These are phyloP conservation scores for Macadamia integrifolia DNA, from an alignment of 164 flowering plant species.

Conservation along the genomic window DNA sequence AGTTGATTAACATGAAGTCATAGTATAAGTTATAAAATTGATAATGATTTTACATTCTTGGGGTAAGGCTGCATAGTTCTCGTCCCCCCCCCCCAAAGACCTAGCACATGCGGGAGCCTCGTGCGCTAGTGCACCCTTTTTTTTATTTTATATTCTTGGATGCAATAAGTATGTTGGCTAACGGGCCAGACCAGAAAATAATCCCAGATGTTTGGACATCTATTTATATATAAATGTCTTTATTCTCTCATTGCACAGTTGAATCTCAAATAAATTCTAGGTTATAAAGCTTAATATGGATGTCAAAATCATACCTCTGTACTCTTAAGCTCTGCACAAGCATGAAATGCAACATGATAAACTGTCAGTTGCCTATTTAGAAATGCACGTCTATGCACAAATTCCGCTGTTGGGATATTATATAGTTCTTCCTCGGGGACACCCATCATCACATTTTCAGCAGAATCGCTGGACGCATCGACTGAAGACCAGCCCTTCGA, in stretches of 20 bases:
- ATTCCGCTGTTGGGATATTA: slow-evolving; percentile 77
- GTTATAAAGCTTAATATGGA: neutral
- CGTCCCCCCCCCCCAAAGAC: too few relatives aligned
- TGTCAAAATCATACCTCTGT: slow-evolving; percentile 48
- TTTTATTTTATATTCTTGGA: neutral
- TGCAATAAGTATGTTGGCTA: neutral
- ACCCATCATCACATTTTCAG: slow-evolving; percentile 72
- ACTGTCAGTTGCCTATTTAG: slow-evolving; percentile 53
- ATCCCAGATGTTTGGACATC: neutral
- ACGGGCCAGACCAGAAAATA: neutral
- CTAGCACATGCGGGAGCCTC: too few relatives aligned
- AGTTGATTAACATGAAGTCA: too few relatives aligned
- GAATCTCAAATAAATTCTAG: neutral
- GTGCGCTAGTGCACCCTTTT: too few relatives aligned
- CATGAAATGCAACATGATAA: slow-evolving; percentile 84
- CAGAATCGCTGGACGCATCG: slow-evolving; percentile 45
- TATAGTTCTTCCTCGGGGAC: slow-evolving; percentile 83
- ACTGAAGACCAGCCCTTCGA: slow-evolving; percentile 85
- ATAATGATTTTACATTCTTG: too few relatives aligned
- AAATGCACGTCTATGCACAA: slow-evolving; percentile 60
- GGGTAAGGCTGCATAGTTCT: too few relatives aligned
- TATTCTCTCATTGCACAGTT: neutral
- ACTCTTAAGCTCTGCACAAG: slow-evolving; percentile 70
- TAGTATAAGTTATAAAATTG: too few relatives aligned
- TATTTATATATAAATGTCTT: too few relatives aligned